These are phyloP conservation scores for Syncephalastrum contaminatum DNA, from an alignment of 371 early-diverging fungal species.

Conservation along the genomic window DNA sequence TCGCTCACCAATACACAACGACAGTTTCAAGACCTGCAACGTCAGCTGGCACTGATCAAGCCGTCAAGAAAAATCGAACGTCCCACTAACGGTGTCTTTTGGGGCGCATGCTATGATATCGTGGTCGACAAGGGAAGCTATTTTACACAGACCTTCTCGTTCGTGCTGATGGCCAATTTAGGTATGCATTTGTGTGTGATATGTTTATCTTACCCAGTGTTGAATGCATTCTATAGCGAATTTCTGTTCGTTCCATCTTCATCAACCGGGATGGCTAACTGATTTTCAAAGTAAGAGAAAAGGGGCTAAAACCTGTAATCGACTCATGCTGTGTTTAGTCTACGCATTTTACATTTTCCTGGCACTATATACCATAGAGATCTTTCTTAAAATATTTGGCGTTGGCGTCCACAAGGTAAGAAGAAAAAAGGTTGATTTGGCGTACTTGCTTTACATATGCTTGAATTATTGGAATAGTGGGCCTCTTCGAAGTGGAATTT, in stretches of 20 bases:
- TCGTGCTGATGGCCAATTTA: slow-evolving; percentile 33
- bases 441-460: too few species aligned
- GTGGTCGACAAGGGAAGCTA: slow-evolving; percentile 45
- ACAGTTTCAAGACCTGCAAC: slow-evolving; percentile 51
- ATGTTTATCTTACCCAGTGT: not conserved
- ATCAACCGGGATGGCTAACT: slow-evolving; percentile 1
- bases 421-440: too few species aligned
- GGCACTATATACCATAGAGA: slow-evolving; percentile 40
- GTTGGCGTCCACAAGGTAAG: slow-evolving; percentile 47
- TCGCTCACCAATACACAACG: slow-evolving; percentile 50
- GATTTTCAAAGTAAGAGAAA: not conserved
- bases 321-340: not conserved
- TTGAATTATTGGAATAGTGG: slow-evolving; percentile 26
- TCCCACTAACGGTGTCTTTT: slow-evolving; percentile 26
- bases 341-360: slow-evolving; percentile 18
- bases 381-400: slow-evolving; percentile 40
- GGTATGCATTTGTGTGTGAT: slow-evolving; percentile 5
- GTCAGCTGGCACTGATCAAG: slow-evolving; percentile 44
- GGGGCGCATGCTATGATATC: slow-evolving; percentile 47
- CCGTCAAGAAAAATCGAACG: slow-evolving; percentile 40
- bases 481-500: slow-evolving; percentile 47
- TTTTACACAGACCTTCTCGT: slow-evolving; percentile 38
- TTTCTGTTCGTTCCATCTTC: slow-evolving; percentile 22
- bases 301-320: not conserved
- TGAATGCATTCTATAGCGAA: slow-evolving; percentile 7